Conservation (phyloP, 441 rosid species). For the Populus hybrid region DNA sequence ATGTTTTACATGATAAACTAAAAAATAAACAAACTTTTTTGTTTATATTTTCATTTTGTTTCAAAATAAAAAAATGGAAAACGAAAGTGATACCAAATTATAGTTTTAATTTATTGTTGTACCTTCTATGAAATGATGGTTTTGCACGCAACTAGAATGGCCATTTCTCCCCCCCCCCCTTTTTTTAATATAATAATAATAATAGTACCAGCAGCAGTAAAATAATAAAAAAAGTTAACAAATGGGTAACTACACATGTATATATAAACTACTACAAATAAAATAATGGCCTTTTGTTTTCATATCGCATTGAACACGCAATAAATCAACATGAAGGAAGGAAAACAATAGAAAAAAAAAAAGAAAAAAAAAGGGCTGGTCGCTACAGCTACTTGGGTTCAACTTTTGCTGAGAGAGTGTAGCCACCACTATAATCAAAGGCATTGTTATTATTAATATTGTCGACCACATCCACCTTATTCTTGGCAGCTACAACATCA, state of each 20-base stretch:
- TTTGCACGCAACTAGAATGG: no score
- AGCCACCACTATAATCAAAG: slow-evolving; percentile 77
- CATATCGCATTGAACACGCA: no score
- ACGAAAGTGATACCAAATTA: no score
- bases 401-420: slow-evolving; percentile 54
- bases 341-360: neutral
- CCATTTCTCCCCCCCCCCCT: no score
- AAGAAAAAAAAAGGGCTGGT: neutral
- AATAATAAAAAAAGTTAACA: no score
- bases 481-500: slow-evolving; percentile 35
- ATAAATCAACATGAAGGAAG: neutral
- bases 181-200: no score
- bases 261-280: neutral
- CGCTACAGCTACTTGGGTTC: slow-evolving; percentile 50
- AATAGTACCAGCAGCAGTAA: no score
- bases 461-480: slow-evolving; percentile 12
- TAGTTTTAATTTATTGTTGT: no score
- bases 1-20: neutral
- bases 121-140: no score
- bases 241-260: no score
- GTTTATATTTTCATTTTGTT: neutral
- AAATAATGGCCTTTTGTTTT: no score
- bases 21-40: no score
- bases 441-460: slow-evolving; percentile 22
- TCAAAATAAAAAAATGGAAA: neutral